Evolutionary conservation across 257 asterid species (phyloP), one percentile per base, ranked within the genome.

Genomic region (Ballota nigra): DNA sequence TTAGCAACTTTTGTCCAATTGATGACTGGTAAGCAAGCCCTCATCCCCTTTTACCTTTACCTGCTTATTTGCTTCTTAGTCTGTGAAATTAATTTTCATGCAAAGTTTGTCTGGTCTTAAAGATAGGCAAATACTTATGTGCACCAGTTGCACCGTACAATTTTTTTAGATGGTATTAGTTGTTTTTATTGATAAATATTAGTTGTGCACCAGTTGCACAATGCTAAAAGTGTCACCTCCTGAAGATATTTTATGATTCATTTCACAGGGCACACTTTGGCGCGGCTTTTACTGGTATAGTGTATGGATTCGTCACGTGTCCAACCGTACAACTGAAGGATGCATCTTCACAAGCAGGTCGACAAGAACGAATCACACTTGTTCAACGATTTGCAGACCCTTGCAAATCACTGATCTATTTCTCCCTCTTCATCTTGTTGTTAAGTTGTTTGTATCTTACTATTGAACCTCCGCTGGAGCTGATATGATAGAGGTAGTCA

Each of bases 11-110:
- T 9, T 76, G 89, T 75, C 92, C 91, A 12, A 81, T 87, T 69
- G 97, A 91, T 82, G 88, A 89, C 86, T 91, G 97, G 97, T 87
- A 72, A 82, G 79, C 33, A 33, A 9, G 18, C 72, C 13, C 6
- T n/a, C 5, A 60, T 8, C 26, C 29, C 28, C 68, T n/a, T 47
- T 45, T 40, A 58, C 16, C 58, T 33, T 13, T 8, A 43, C 52
- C 13, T 43, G 19, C 52, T 51, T 65, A 31, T 24, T 47, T 18
- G 26, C 60, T 22, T 18, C 6, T 40, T 47, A 6, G 43, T 16
- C 26, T 22, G 7, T 57, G 68, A 68, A 66, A 23, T 60, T 47
- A 3, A 15, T 13, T 29, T 22, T 11, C 18, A 65, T 73, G 77
- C 72, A 62, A 61, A 45, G 20, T 61, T 38, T 38, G 6, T 12